These are phyloP conservation scores for Chaetomidium leptoderma DNA, from an alignment of 495 filamentous ascomycete species.

Conservation along the genomic window DNA sequence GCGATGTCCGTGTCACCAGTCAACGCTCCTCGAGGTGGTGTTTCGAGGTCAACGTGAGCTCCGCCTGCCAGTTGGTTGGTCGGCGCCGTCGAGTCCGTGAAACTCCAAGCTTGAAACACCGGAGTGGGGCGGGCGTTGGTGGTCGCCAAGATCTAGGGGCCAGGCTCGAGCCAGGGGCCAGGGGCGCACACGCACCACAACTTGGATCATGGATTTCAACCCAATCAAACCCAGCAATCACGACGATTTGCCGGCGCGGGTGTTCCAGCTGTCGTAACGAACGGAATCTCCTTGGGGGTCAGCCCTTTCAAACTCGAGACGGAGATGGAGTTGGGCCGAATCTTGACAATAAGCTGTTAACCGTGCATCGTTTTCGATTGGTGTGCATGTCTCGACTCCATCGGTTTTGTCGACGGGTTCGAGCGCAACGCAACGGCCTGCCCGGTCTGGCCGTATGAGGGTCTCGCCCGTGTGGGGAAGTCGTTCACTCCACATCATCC, in stretches of 20 bases:
- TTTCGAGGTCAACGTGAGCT: neutral
- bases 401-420: neutral
- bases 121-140: neutral
- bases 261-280: constrained; percentile 5
- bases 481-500: too few relatives aligned
- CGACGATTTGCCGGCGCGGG: neutral
- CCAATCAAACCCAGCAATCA: neutral
- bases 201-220: neutral
- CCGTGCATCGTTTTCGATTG: neutral
- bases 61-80: neutral
- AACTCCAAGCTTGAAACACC: constrained; percentile 12
- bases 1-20: constrained; percentile 9
- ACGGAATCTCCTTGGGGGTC: neutral
- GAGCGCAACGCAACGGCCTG: neutral
- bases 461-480: neutral
- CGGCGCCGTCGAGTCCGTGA: neutral
- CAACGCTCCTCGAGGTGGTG: neutral
- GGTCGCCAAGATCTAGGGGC: constrained; percentile 1
- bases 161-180: neutral
- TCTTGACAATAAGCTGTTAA: neutral
- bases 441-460: neutral
- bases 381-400: neutral
- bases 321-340: neutral
- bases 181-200: neutral
- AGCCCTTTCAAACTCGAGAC: too few relatives aligned